Conservation (phyloP, 495 filamentous ascomycete species). For the Parmelia sp. region DNA sequence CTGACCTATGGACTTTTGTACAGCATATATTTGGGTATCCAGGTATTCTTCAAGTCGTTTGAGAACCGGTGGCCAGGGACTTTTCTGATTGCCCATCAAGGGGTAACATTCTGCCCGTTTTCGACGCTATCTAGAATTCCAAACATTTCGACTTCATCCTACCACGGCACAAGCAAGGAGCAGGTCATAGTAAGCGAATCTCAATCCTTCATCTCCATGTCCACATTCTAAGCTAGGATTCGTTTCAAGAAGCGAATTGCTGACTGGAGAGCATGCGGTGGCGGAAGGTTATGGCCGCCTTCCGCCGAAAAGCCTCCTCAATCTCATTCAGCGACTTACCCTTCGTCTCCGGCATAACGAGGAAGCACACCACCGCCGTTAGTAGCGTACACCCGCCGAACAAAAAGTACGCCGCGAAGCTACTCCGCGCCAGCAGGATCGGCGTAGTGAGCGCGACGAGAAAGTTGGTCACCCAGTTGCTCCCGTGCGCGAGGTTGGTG, state of each 20-base stretch:
- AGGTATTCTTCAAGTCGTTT: too few species aligned
- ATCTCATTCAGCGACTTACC: slow-evolving; percentile 52
- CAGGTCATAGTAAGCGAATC: too few species aligned
- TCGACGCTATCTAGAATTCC: slow-evolving; percentile 60
- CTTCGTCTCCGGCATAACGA: slow-evolving; percentile 57
- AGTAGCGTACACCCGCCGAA: slow-evolving; percentile 46
- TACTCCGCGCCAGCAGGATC: slow-evolving; percentile 50
- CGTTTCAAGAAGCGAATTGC: too few species aligned
- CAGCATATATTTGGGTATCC: slow-evolving; percentile 40
- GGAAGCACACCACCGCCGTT: slow-evolving; percentile 43
- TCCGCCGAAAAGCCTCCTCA: slow-evolving; percentile 42
- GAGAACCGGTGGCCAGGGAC: too few species aligned
- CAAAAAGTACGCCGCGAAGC: slow-evolving; percentile 55
- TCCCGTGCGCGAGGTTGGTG: slow-evolving; percentile 41
- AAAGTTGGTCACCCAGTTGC: slow-evolving; percentile 54
- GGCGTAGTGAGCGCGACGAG: slow-evolving; percentile 60
- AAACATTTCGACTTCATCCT: slow-evolving; percentile 57
- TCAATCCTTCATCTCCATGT: too few species aligned
- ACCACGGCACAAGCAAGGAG: slow-evolving; percentile 57
- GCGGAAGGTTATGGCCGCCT: too few species aligned
- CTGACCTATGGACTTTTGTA: too few species aligned
- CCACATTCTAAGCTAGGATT: too few species aligned
- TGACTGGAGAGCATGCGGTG: too few species aligned
- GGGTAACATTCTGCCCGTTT: slow-evolving; percentile 46
- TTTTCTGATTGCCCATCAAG: too few species aligned